Evolutionary conservation across 805 yeast genomes (phyloP).

Genomic region (Kuraishia cidri): DNA sequence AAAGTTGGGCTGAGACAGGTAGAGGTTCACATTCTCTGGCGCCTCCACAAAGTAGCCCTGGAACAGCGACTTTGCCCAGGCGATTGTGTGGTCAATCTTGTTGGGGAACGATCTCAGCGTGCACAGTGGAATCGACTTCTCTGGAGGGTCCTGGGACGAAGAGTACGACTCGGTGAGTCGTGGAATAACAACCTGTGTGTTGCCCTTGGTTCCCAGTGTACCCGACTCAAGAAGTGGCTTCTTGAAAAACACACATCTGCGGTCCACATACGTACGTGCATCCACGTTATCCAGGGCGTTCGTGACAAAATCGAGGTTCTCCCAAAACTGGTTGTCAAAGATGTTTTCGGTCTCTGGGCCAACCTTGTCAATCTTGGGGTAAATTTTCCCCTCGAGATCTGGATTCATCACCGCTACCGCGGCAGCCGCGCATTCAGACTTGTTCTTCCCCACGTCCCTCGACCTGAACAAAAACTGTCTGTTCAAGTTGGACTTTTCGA

Average conservation of each 20-base stretch:
- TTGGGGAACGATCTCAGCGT: constrained; percentile 96
- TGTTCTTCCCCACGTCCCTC: constrained; percentile 85
- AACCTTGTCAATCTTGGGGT: constrained; percentile 74
- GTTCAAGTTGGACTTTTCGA: constrained; percentile 92
- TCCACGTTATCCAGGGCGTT: constrained; percentile 97
- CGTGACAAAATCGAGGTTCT: constrained; percentile 75
- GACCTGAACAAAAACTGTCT: constrained; percentile 95
- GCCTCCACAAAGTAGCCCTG: constrained; percentile 85
- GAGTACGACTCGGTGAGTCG: constrained; percentile 91
- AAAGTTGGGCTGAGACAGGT: constrained; percentile 84
- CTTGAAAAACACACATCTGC: constrained; percentile 88
- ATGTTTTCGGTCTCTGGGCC: constrained; percentile 88
- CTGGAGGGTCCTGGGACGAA: constrained; percentile 97
- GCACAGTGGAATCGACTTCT: constrained; percentile 93
- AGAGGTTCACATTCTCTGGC: constrained; percentile 90
- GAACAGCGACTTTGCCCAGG: constrained; percentile 96
- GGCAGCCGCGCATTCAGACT: constrained; percentile 81
- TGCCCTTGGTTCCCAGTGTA: constrained; percentile 96
- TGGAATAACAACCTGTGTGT: constrained; percentile 94
- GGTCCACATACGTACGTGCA: constrained; percentile 95
- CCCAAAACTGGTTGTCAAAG: constrained; percentile 84
- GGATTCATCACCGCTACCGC: constrained; percentile 88
- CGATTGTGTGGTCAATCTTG: constrained; percentile 97
- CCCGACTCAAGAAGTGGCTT: constrained; percentile 94
- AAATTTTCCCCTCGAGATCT: constrained; percentile 69